A percentile compares a stretch with the other conserved stretches of the same genome.
Evolutionary conservation across 169 alveolate species (phyloP).

Genomic region (Eimeria brunetti): DNA sequence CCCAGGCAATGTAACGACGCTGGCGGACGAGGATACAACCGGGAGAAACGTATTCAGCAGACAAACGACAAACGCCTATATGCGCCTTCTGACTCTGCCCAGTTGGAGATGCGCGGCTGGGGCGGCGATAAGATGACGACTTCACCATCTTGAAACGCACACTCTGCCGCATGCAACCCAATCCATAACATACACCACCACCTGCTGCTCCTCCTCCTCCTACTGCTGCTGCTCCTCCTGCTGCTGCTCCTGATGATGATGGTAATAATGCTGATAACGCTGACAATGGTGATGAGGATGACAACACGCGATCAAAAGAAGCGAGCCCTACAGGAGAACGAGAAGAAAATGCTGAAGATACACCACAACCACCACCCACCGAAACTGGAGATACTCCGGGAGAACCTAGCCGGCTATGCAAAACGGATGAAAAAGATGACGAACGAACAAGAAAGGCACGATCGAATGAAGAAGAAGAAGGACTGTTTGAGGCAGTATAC

Average conservation of each 20-base stretch:
- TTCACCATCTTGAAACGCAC: slow-evolving; percentile 89
- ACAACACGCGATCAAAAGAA: not conserved
- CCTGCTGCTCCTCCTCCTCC: not conserved
- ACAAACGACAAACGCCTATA: slow-evolving; percentile 88
- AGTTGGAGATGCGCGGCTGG: slow-evolving; percentile 92
- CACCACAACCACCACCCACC: too few relatives aligned
- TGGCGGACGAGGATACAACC: slow-evolving; percentile 86
- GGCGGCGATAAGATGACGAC: slow-evolving; percentile 90
- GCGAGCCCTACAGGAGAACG: not conserved
- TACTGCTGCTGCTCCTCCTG: too few relatives aligned
- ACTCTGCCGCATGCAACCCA: not conserved
- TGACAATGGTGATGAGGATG: not conserved
- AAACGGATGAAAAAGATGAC: too few relatives aligned
- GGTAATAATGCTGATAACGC: not conserved
- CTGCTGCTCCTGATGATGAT: not conserved
- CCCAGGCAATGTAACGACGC: slow-evolving; percentile 88
- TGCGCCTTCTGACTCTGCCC: slow-evolving; percentile 91
- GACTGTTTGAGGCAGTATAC: too few relatives aligned
- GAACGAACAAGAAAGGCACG: too few relatives aligned
- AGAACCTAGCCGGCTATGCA: too few relatives aligned
- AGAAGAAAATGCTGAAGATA: not conserved
- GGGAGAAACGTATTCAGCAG: slow-evolving; percentile 91
- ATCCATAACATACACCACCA: not conserved
- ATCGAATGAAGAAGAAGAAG: too few relatives aligned
- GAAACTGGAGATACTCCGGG: too few relatives aligned